These are phyloP conservation scores for Fusarium agapanthi DNA, from an alignment of 2,329 filamentous ascomycete genomes.

Conservation along the genomic window DNA sequence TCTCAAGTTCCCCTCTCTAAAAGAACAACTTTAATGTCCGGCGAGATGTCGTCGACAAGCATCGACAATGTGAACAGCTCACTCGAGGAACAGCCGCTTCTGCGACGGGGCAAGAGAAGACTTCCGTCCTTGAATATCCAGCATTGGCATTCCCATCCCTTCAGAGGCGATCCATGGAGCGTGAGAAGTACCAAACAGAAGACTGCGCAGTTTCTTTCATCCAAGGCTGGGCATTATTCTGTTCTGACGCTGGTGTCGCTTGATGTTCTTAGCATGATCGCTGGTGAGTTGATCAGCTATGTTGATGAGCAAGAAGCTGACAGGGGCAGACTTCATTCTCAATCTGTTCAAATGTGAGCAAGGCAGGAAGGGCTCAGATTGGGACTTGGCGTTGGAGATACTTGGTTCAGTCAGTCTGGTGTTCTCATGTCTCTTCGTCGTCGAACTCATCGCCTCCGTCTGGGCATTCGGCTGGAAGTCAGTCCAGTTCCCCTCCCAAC, in stretches of 20 bases:
- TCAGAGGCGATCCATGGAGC: neutral
- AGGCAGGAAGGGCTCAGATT: neutral
- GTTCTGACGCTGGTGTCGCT: conserved; percentile 1
- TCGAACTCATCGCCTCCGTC: neutral
- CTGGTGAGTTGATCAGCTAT: neutral
- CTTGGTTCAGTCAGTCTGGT: neutral
- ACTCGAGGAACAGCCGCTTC: neutral
- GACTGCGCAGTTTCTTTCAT: neutral
- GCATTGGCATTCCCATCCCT: conserved; percentile 10
- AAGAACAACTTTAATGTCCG: too few relatives aligned
- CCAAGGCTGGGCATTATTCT: conserved; percentile 1
- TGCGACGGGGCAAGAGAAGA: neutral
- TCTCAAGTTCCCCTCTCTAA: accelerated
- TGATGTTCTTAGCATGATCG: conserved; percentile 19
- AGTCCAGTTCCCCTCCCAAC: neutral
- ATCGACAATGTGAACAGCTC: accelerated
- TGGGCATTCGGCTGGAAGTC: conserved; percentile 17
- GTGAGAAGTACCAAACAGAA: neutral
- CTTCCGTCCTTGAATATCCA: conserved; percentile 2
- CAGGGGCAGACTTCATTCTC: neutral
- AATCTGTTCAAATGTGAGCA: conserved; percentile 11
- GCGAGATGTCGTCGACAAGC: neutral
- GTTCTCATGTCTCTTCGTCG: conserved; percentile 3
- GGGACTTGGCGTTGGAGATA: neutral
- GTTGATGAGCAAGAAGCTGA: accelerated